Percentiles rank a stretch among this genome's conserved stretches.
Conservation (phyloP, 2,329 filamentous ascomycete genomes). For the Aureobasidium sp. region DNA sequence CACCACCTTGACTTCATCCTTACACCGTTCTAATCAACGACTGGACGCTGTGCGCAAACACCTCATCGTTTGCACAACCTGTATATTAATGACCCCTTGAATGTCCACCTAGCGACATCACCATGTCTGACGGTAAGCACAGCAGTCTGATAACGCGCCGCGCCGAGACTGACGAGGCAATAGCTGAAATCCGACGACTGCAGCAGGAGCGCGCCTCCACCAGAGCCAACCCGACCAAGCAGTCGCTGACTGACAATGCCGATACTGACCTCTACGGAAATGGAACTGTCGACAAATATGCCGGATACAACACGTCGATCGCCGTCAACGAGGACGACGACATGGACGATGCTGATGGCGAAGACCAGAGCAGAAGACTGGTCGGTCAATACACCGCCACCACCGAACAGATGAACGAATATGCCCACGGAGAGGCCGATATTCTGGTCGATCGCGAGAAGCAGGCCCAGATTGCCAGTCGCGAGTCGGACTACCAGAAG, state of each 20-base stretch:
- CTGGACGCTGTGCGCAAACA: background rate
- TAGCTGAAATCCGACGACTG: slow-evolving; percentile 46
- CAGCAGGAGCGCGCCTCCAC: slow-evolving; percentile 90
- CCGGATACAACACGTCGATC: slow-evolving; percentile 86
- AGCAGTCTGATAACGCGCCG: background rate
- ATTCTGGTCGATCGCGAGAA: slow-evolving; percentile 79
- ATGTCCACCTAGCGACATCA: slow-evolving; percentile 3
- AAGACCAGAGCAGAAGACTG: slow-evolving; percentile 61
- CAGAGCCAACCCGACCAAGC: slow-evolving; percentile 77
- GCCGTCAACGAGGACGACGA: slow-evolving; percentile 72
- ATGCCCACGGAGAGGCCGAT: slow-evolving; percentile 84
- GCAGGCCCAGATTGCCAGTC: slow-evolving; percentile 81
- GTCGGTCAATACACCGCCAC: slow-evolving; percentile 96
- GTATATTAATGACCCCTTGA: slow-evolving; percentile 12
- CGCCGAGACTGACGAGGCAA: slow-evolving; percentile 9
- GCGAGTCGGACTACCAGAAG: slow-evolving; percentile 97
- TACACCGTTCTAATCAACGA: background rate
- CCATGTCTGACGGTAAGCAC: slow-evolving; percentile 13
- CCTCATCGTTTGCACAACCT: background rate
- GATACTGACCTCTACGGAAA: slow-evolving; percentile 85
- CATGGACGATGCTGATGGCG: slow-evolving; percentile 67
- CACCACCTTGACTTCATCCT: background rate
- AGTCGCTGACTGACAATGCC: slow-evolving; percentile 81
- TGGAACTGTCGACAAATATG: slow-evolving; percentile 65
- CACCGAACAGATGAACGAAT: slow-evolving; percentile 86